These are phyloP conservation scores for Bassia scoparia DNA, from an alignment of 148 eudicot species.

Conservation along the genomic window DNA sequence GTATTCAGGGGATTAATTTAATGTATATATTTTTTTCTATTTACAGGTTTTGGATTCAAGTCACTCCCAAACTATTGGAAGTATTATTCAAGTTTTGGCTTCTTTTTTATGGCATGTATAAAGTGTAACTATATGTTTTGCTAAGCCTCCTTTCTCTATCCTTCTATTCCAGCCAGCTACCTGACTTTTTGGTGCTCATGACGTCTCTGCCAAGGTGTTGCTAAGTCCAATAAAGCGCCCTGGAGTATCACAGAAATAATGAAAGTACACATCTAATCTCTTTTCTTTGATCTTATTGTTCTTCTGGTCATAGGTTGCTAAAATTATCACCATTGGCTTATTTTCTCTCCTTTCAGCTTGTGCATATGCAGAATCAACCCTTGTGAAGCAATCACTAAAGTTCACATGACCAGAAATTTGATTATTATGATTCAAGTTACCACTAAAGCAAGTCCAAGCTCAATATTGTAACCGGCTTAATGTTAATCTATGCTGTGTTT, in stretches of 20 bases:
- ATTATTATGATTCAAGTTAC: conserved; percentile 43
- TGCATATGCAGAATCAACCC: conserved; percentile 44
- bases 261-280: conserved; percentile 39
- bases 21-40: not conserved
- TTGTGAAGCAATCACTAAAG: conserved; percentile 45
- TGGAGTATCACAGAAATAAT: conserved; percentile 70
- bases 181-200: conserved; percentile 59
- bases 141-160: not conserved
- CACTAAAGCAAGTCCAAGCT: conserved; percentile 37
- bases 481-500: not conserved
- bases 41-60: conserved; percentile 58
- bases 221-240: conserved; percentile 66
- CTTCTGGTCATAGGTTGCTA: not conserved
- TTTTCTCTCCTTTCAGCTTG: conserved; percentile 42
- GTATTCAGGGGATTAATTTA: not conserved
- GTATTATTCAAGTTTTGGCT: conserved; percentile 45
- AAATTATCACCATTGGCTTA: not conserved
- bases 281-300: not conserved
- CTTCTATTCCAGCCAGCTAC: conserved; percentile 53
- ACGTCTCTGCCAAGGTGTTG: conserved; percentile 61
- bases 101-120: conserved; percentile 12
- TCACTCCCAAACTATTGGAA: conserved; percentile 54
- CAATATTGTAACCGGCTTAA: not conserved
- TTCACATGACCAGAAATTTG: conserved; percentile 44
- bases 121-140: not conserved